phyloP scores from a whole-genome alignment of 2,329 filamentous ascomycete species.

The Arthrobotrys musiformis region DNA sequence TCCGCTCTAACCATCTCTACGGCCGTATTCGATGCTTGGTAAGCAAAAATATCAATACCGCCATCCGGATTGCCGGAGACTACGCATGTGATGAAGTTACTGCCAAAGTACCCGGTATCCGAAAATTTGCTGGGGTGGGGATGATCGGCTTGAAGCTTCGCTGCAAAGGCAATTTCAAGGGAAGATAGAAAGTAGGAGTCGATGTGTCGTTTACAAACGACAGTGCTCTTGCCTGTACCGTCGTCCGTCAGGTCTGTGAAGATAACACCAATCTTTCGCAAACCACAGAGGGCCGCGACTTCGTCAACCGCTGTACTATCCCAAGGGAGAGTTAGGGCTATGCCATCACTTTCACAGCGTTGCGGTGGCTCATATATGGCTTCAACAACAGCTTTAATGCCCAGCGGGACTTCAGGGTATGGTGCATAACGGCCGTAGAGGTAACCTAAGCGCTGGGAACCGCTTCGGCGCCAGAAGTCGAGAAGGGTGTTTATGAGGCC shows the following conservation, averaged over 20 bases:
- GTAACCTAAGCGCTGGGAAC: slow-evolving; percentile 84
- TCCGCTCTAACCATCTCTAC: slow-evolving; percentile 97
- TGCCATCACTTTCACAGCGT: slow-evolving; percentile 84
- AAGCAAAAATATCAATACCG: slow-evolving; percentile 87
- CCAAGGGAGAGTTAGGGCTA: slow-evolving; percentile 83
- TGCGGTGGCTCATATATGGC: slow-evolving; percentile 97
- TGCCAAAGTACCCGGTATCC: slow-evolving; percentile 91
- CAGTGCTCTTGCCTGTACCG: slow-evolving; percentile 81
- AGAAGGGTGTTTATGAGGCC: slow-evolving; percentile 88
- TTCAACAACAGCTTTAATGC: slow-evolving; percentile 94
- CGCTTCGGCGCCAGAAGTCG: slow-evolving; percentile 89
- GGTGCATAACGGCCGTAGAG: slow-evolving; percentile 91
- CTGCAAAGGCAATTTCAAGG: slow-evolving; percentile 88
- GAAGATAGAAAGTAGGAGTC: slow-evolving; percentile 96
- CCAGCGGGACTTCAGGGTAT: slow-evolving; percentile 90
- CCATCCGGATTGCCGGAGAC: slow-evolving; percentile 91
- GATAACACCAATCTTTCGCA: slow-evolving; percentile 90
- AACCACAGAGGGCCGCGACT: slow-evolving; percentile 81
- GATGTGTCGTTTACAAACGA: slow-evolving; percentile 93
- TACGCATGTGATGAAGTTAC: slow-evolving; percentile 96
- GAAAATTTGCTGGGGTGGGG: slow-evolving; percentile 96
- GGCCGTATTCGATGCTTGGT: slow-evolving; percentile 93
- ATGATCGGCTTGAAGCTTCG: slow-evolving; percentile 85
- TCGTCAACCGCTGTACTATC: slow-evolving; percentile 85
- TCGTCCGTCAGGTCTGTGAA: slow-evolving; percentile 92